Percentiles rank a stretch among this genome's conserved stretches.
Conservation (phyloP, 1,284 basidiomycete genomes). For the Blastosporella zonata region DNA sequence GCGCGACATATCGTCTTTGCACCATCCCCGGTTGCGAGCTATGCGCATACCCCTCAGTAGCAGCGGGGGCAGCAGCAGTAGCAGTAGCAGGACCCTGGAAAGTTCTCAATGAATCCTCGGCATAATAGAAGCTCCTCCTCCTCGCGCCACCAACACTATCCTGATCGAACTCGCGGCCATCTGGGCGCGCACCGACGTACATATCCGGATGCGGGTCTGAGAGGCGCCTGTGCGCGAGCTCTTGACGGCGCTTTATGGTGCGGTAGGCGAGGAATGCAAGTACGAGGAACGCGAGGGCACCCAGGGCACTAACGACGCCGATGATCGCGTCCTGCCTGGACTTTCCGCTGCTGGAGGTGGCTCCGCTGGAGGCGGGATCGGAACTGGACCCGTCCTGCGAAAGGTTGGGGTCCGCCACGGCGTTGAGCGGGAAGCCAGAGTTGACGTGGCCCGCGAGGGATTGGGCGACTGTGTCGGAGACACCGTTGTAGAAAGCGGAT, state of each 20-base stretch:
- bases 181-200: constrained; percentile 44
- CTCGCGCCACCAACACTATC: constrained; percentile 70
- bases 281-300: constrained; percentile 65
- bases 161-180: constrained; percentile 67
- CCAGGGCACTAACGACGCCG: constrained; percentile 73
- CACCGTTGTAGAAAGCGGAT: constrained; percentile 60
- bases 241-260: constrained; percentile 55
- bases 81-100: constrained; percentile 36
- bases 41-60: too few relatives aligned
- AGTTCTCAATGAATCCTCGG: constrained; percentile 73
- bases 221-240: constrained; percentile 61
- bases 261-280: constrained; percentile 62
- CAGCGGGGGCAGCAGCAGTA: constrained; percentile 13
- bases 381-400: constrained; percentile 17
- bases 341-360: constrained; percentile 28
- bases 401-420: constrained; percentile 38
- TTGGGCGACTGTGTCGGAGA: constrained; percentile 34
- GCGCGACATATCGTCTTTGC: constrained; percentile 50
- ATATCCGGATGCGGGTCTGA: constrained; percentile 41
- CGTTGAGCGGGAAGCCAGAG: constrained; percentile 51
- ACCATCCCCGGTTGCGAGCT: constrained; percentile 34
- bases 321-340: constrained; percentile 74
- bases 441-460: constrained; percentile 61
- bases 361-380: constrained; percentile 23
- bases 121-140: constrained; percentile 77